These are phyloP conservation scores for Quercus engelmannii DNA, from an alignment of 306 rosid genomes.

Conservation along the genomic window DNA sequence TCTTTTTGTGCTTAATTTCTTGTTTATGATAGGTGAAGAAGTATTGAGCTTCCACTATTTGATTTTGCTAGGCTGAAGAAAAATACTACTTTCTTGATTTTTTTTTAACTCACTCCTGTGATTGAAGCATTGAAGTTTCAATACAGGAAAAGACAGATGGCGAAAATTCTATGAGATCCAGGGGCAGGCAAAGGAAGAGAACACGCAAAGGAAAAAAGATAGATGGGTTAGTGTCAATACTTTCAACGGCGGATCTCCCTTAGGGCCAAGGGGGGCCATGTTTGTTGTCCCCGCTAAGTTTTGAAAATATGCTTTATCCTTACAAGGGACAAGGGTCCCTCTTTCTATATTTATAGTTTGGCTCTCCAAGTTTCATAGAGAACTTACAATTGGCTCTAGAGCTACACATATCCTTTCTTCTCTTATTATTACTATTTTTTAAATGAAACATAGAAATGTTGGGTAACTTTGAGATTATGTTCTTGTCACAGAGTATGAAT, in stretches of 20 bases:
- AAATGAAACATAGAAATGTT: too few species aligned
- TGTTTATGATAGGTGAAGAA: not conserved
- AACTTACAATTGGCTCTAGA: too few species aligned
- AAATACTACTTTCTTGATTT: not conserved
- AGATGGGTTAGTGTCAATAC: not conserved
- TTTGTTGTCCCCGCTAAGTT: not conserved
- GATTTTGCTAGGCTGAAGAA: not conserved
- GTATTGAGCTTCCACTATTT: not conserved
- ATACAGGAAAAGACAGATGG: conserved; percentile 30
- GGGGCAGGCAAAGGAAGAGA: conserved; percentile 34
- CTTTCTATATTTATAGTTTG: too few species aligned
- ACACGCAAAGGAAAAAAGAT: conserved; percentile 14
- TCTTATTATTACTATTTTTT: too few species aligned
- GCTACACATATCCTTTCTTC: too few species aligned
- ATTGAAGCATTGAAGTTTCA: not conserved
- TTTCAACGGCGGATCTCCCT: not conserved
- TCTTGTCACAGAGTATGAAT: too few species aligned
- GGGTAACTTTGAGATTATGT: too few species aligned
- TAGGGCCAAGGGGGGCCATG: not conserved
- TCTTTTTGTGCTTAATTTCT: not conserved
- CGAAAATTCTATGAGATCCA: conserved; percentile 5
- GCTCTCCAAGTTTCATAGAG: too few species aligned
- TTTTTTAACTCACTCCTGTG: not conserved
- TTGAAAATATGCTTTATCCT: not conserved
- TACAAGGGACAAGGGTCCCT: not conserved